phyloP scores from a whole-genome alignment of 352 stramenopile species.

The Phytophthora nicotianae region DNA sequence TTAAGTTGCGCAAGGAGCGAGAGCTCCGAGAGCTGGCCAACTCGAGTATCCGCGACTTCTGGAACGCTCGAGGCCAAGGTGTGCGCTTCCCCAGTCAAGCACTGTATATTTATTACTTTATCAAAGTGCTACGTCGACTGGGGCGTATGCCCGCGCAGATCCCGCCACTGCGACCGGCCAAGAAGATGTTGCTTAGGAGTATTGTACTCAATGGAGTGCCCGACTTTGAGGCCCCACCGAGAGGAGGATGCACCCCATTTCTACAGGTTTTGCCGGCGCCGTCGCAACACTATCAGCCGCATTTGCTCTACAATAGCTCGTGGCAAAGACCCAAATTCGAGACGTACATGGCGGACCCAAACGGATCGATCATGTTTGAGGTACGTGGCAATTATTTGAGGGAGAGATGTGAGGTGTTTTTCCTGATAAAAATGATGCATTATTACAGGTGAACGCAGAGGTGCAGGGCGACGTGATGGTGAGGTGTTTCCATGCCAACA shows the following conservation, averaged over 20 bases:
- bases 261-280: conserved; percentile 69
- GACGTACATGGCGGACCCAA: conserved; percentile 57
- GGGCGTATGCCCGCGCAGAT: conserved; percentile 59
- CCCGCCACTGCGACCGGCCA: conserved; percentile 53
- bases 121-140: conserved; percentile 65
- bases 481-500: conserved; percentile 77
- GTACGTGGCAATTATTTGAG: conserved; percentile 5
- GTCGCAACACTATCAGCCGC: conserved; percentile 58
- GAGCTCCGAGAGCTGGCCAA: conserved; percentile 73
- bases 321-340: conserved; percentile 72
- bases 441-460: conserved; percentile 62
- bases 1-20: conserved; percentile 65
- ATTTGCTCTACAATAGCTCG: conserved; percentile 74
- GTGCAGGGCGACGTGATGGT: conserved; percentile 77
- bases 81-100: conserved; percentile 85
- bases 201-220: conserved; percentile 79
- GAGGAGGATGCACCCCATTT: conserved; percentile 65
- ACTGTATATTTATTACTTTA: conserved; percentile 90
- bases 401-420: not conserved
- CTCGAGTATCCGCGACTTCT: conserved; percentile 76
- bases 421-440: not conserved
- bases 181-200: conserved; percentile 60
- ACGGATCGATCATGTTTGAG: conserved; percentile 63
- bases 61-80: conserved; percentile 74
- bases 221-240: conserved; percentile 70